These are phyloP conservation scores for Fistulinella staudtii DNA, from an alignment of 1,284 basidiomycete genomes.

Conservation along the genomic window DNA sequence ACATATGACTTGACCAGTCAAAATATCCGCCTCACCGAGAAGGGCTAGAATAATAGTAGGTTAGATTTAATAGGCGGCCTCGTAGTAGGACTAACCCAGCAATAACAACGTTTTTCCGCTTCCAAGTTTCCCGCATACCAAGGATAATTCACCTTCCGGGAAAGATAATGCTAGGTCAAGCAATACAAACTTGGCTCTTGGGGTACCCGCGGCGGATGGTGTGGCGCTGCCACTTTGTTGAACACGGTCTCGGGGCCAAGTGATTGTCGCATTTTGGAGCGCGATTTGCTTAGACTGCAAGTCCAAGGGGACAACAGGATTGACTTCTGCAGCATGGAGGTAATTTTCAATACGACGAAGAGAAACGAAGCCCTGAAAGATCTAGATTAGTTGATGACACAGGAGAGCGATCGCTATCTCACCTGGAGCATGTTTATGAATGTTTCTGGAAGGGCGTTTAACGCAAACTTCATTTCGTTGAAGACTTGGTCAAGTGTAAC, in stretches of 20 bases:
- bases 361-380: constrained; percentile 73
- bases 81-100: constrained; percentile 42
- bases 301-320: constrained; percentile 53
- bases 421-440: constrained; percentile 85
- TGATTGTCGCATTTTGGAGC: constrained; percentile 80
- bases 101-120: constrained; percentile 83
- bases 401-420: constrained; percentile 6
- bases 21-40: constrained; percentile 86
- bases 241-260: constrained; percentile 79
- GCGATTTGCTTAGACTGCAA: constrained; percentile 58
- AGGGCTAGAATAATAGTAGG: constrained; percentile 46
- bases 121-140: constrained; percentile 81
- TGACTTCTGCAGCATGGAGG: constrained; percentile 68
- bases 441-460: constrained; percentile 86
- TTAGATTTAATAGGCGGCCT: constrained; percentile 5
- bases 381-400: background rate
- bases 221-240: constrained; percentile 41
- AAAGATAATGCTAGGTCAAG: constrained; percentile 79
- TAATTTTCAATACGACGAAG: constrained; percentile 91
- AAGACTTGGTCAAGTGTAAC: constrained; percentile 54
- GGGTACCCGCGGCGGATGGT: constrained; percentile 65
- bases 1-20: constrained; percentile 75
- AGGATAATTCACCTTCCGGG: constrained; percentile 70
- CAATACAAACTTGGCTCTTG: constrained; percentile 74
- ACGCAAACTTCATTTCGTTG: constrained; percentile 78